These are phyloP conservation scores for Dittrichia graveolens DNA, from an alignment of 129 eudicot species.

Conservation along the genomic window DNA sequence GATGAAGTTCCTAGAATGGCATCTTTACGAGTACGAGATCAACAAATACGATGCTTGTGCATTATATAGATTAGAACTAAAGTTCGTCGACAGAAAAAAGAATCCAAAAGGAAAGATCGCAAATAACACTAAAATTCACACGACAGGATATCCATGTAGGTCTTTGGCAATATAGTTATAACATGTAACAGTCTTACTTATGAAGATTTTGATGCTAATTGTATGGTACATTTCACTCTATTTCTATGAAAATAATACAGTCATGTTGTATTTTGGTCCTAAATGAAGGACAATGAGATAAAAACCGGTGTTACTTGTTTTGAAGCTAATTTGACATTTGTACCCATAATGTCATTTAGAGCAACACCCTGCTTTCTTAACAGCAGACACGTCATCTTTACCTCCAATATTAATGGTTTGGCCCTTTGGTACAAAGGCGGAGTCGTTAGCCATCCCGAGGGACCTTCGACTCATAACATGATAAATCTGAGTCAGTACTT, in stretches of 20 bases:
- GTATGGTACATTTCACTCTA: background rate
- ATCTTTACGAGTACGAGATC: constrained; percentile 88
- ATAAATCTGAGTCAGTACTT: constrained; percentile 45
- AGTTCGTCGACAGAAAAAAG: constrained; percentile 78
- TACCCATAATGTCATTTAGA: constrained; percentile 27
- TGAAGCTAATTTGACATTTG: constrained; percentile 6
- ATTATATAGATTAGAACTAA: constrained; percentile 76
- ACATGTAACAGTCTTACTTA: background rate
- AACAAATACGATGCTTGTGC: constrained; percentile 78
- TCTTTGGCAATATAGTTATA: constrained; percentile 17
- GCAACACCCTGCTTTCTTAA: constrained; percentile 51
- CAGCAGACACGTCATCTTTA: constrained; percentile 49
- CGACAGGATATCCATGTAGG: background rate
- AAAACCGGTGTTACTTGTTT: background rate
- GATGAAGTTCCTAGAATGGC: constrained; percentile 77
- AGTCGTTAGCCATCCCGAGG: constrained; percentile 37
- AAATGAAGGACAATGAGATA: background rate
- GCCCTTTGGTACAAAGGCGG: constrained; percentile 42
- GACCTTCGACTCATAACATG: constrained; percentile 43
- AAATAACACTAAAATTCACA: constrained; percentile 32
- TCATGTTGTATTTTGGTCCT: too few relatives aligned
- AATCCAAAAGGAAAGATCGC: constrained; percentile 62
- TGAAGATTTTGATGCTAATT: constrained; percentile 11
- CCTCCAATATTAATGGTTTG: constrained; percentile 44
- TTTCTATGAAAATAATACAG: background rate